A percentile compares a stretch with the other conserved stretches of the same genome.
These are phyloP conservation scores for Stromatinia cepivora DNA, from an alignment of 2,329 filamentous ascomycete species.

Conservation along the genomic window DNA sequence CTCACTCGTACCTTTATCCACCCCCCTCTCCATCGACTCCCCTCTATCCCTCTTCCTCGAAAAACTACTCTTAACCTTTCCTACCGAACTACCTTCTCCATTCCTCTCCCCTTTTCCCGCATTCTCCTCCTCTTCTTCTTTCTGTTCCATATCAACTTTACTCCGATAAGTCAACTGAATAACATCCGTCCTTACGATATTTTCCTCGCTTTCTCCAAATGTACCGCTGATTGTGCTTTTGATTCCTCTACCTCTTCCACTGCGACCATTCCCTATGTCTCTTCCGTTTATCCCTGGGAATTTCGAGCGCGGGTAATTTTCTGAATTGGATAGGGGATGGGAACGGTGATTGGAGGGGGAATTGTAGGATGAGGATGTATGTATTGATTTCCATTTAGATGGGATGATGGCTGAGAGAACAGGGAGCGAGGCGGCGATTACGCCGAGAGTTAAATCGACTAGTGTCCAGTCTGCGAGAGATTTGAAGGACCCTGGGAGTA, in stretches of 20 bases:
- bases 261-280: neutral
- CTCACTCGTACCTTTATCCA: neutral
- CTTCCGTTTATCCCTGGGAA: no score
- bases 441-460: slow-evolving; percentile 41
- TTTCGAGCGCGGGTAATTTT: neutral
- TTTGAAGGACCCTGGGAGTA: slow-evolving; percentile 28
- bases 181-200: slow-evolving; percentile 30
- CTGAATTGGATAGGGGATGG: neutral
- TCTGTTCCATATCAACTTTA: slow-evolving; percentile 12
- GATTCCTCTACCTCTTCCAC: no score
- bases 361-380: neutral
- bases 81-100: neutral
- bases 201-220: slow-evolving; percentile 27
- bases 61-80: neutral
- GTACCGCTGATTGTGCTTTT: neutral
- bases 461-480: slow-evolving; percentile 39
- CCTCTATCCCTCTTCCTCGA: neutral
- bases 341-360: neutral
- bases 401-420: slow-evolving; percentile 38
- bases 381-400: slow-evolving; percentile 25
- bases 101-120: neutral
- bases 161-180: slow-evolving; percentile 27
- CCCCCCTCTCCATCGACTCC: neutral
- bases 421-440: slow-evolving; percentile 42
- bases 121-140: neutral